These are phyloP conservation scores for Rhodosporidiobolus odoratus DNA, from an alignment of 768 basidiomycete species.

Conservation along the genomic window DNA sequence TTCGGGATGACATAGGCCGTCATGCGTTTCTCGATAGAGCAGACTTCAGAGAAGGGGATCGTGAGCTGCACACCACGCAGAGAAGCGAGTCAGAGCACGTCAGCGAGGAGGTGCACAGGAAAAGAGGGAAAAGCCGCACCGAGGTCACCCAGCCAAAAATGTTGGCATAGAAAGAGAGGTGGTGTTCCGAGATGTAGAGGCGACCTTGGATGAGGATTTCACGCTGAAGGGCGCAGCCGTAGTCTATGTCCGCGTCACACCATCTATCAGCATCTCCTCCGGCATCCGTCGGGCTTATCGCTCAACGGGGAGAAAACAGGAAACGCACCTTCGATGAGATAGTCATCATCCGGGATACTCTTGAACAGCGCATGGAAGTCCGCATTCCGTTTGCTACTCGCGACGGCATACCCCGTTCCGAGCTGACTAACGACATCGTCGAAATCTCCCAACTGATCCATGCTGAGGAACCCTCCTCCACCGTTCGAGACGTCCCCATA, in stretches of 20 bases:
- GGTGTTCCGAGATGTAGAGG: constrained; percentile 95
- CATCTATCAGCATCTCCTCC: not conserved
- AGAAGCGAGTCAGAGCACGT: not conserved
- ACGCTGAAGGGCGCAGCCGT: constrained; percentile 91
- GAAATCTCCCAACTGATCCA: constrained; percentile 41
- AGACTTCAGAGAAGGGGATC: constrained; percentile 82
- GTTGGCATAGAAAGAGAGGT: constrained; percentile 98
- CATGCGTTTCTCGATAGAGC: constrained; percentile 87
- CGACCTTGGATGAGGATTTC: constrained; percentile 96
- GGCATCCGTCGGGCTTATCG: not conserved
- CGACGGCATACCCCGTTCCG: constrained; percentile 73
- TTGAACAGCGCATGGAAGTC: constrained; percentile 95
- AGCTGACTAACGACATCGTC: constrained; percentile 42
- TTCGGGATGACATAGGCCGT: constrained; percentile 96
- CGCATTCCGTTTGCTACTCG: constrained; percentile 84
- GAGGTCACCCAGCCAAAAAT: constrained; percentile 99
- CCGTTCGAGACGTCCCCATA: not conserved
- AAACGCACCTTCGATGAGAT: constrained; percentile 85
- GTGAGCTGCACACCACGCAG: constrained; percentile 56
- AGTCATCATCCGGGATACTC: constrained; percentile 85
- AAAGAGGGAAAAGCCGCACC: constrained; percentile 53
- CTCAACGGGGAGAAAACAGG: not conserved
- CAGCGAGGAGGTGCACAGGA: not conserved
- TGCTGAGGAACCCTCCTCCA: constrained; percentile 27
- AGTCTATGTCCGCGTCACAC: constrained; percentile 59